Evolutionary conservation across 371 early-diverging fungal genomes (phyloP).

Genomic region (Cokeromyces recurvatus): DNA sequence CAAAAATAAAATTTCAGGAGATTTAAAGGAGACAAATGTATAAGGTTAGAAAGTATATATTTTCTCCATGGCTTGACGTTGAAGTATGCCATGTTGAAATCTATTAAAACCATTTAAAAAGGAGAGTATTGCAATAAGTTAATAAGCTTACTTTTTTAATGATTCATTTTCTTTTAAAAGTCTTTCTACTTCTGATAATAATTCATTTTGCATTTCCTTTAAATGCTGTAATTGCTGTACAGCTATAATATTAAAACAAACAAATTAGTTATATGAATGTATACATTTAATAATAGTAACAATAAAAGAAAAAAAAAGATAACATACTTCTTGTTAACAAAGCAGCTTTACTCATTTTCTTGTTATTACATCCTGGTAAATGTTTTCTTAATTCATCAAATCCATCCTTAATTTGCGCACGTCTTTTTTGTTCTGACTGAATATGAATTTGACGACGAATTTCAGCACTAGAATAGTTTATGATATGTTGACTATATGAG

Average conservation of each 20-base stretch:
- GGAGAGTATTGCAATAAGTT: too few relatives aligned
- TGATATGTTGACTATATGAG: not conserved
- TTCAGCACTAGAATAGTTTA: constrained; percentile 25
- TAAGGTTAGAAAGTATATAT: constrained; percentile 44
- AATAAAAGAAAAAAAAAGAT: too few relatives aligned
- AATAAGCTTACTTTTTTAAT: constrained; percentile 46
- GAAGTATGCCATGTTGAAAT: constrained; percentile 46
- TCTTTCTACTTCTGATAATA: constrained; percentile 46
- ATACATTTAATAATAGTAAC: too few relatives aligned
- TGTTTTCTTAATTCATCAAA: constrained; percentile 51
- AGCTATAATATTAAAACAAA: constrained; percentile 16
- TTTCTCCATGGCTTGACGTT: constrained; percentile 51
- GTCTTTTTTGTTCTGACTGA: constrained; percentile 50
- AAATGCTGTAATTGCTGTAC: constrained; percentile 49
- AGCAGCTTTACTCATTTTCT: constrained; percentile 57
- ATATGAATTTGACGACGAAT: constrained; percentile 50
- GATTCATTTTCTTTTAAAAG: constrained; percentile 44
- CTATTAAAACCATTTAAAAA: too few relatives aligned
- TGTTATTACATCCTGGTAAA: constrained; percentile 46
- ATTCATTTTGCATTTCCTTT: constrained; percentile 39
- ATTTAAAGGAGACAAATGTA: too few relatives aligned
- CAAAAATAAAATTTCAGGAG: too few relatives aligned
- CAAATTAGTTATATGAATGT: not conserved
- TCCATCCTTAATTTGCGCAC: constrained; percentile 50
- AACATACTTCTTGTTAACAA: constrained; percentile 48